Evolutionary conservation across 2,329 filamentous ascomycete species (phyloP).

Genomic region (Colletotrichum brevisporum): DNA sequence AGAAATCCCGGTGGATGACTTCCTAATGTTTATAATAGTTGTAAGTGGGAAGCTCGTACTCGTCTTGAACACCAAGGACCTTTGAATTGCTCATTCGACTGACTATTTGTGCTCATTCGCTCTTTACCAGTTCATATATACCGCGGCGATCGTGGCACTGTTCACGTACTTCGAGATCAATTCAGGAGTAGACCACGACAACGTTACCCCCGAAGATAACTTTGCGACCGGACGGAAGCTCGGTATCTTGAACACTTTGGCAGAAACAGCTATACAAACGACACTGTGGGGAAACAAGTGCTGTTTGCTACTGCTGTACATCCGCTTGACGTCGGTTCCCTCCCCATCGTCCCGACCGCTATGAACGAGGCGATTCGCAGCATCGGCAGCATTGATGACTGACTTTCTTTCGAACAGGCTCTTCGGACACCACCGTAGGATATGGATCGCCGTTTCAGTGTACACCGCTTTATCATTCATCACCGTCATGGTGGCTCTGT

Average conservation of each 20-base stretch:
- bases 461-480: conserved; percentile 29
- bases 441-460: conserved; percentile 13
- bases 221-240: conserved; percentile 15
- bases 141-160: neutral
- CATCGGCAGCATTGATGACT: neutral
- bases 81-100: neutral
- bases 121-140: conserved; percentile 15
- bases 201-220: conserved; percentile 13
- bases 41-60: conserved; percentile 2
- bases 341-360: neutral
- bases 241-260: conserved; percentile 28
- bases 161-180: conserved; percentile 29
- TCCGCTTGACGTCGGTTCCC: conserved; percentile 26
- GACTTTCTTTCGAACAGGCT: conserved; percentile 4
- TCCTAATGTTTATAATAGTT: conserved; percentile 25
- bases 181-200: neutral
- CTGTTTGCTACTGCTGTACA: conserved; percentile 32
- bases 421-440: conserved; percentile 24
- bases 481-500: conserved; percentile 29
- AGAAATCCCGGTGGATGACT: conserved; percentile 28
- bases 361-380: too few relatives aligned
- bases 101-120: neutral
- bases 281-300: conserved; percentile 39
- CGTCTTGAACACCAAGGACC: neutral
- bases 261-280: conserved; percentile 36